phyloP scores from a whole-genome alignment of 768 basidiomycete genomes.

The Guyanaporus albipodus region DNA sequence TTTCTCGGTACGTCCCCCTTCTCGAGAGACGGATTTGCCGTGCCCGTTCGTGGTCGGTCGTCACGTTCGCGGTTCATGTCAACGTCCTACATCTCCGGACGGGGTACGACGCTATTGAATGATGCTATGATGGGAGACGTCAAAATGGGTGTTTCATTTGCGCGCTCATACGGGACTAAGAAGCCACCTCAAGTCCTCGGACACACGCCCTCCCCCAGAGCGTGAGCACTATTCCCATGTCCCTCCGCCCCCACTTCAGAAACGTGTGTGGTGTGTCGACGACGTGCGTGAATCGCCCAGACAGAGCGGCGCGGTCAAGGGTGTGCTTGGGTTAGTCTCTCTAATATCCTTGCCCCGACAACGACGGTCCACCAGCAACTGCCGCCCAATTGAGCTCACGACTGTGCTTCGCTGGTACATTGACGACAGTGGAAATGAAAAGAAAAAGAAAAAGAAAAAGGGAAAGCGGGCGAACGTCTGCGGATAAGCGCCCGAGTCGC shows the following conservation, averaged over 20 bases:
- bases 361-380: not conserved
- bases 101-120: not conserved
- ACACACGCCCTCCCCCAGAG: conserved; percentile 1
- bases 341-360: too few species aligned
- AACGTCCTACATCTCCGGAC: conserved; percentile 10
- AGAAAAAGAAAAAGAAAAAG: too few species aligned
- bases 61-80: not conserved
- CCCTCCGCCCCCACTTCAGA: not conserved
- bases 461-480: not conserved
- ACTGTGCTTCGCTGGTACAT: too few species aligned
- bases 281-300: too few species aligned
- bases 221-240: not conserved
- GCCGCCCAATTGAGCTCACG: too few species aligned
- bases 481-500: too few species aligned
- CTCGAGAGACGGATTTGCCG: conserved; percentile 5
- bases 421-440: too few species aligned
- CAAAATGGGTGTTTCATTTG: conserved; percentile 20
- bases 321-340: too few species aligned
- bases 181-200: conserved; percentile 15
- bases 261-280: not conserved
- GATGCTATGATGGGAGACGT: not conserved
- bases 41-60: not conserved
- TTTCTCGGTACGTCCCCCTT: too few species aligned
- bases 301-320: too few species aligned
- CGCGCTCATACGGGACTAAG: not conserved